These are phyloP conservation scores for Parsonsia alboflavescens DNA, from an alignment of 257 asterid species.

Conservation along the genomic window DNA sequence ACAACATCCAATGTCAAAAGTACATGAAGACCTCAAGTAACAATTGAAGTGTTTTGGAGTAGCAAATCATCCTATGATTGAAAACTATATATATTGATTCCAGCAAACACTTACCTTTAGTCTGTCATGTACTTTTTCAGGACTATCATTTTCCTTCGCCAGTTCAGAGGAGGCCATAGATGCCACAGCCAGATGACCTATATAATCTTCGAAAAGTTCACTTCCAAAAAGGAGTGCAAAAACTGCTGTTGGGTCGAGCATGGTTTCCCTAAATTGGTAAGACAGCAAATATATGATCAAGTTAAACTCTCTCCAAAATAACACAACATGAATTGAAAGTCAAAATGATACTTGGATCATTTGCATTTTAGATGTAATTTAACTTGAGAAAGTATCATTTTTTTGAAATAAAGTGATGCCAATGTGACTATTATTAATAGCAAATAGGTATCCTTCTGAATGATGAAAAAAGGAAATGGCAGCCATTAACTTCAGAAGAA, in stretches of 20 bases:
- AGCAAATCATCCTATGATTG: neutral
- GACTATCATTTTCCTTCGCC: constrained; percentile 43
- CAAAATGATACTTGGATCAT: neutral
- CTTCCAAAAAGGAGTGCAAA: constrained; percentile 93
- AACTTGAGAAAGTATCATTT: neutral
- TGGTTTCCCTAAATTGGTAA: constrained; percentile 49
- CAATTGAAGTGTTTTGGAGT: neutral
- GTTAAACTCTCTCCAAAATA: neutral
- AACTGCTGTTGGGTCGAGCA: constrained; percentile 92
- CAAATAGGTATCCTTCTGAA: neutral
- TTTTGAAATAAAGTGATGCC: neutral
- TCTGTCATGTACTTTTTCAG: constrained; percentile 55
- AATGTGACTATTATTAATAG: neutral
- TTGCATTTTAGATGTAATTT: neutral
- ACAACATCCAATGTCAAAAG: neutral
- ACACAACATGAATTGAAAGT: neutral
- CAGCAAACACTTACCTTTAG: constrained; percentile 52
- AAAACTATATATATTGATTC: neutral
- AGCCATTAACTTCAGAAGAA: neutral
- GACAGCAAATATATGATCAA: neutral
- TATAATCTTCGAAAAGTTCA: constrained; percentile 81
- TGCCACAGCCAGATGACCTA: constrained; percentile 80
- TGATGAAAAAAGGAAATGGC: neutral
- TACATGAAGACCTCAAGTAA: neutral
- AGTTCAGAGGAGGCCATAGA: constrained; percentile 86